These are phyloP conservation scores for Microdochium trichocladiopsis DNA, from an alignment of 2,329 filamentous ascomycete species.

Conservation along the genomic window DNA sequence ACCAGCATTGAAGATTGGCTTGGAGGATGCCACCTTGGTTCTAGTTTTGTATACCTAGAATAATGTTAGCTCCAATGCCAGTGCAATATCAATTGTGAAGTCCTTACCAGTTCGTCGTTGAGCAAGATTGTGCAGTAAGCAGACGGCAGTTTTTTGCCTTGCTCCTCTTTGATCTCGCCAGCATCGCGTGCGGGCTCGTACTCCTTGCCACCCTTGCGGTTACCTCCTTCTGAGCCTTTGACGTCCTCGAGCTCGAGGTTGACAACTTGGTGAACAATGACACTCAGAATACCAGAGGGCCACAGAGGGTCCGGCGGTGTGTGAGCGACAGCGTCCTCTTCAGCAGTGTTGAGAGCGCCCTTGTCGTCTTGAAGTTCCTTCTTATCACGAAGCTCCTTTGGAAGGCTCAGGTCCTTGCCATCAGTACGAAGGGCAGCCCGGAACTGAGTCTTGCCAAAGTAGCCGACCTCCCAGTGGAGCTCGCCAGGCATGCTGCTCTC, in stretches of 20 bases:
- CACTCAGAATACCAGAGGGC: slow-evolving; percentile 81
- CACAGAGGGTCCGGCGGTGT: slow-evolving; percentile 95
- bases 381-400: slow-evolving; percentile 64
- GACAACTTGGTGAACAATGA: slow-evolving; percentile 91
- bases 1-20: slow-evolving; percentile 95
- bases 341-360: slow-evolving; percentile 62
- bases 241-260: slow-evolving; percentile 89
- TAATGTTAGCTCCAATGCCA: slow-evolving; percentile 17
- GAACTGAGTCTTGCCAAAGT: slow-evolving; percentile 87
- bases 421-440: slow-evolving; percentile 78
- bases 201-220: slow-evolving; percentile 68
- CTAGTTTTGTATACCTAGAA: slow-evolving; percentile 75
- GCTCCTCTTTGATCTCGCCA: slow-evolving; percentile 82
- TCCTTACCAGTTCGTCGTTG: slow-evolving; percentile 70
- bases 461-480: slow-evolving; percentile 93
- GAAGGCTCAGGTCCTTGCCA: slow-evolving; percentile 74
- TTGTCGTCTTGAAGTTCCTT: slow-evolving; percentile 83
- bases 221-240: slow-evolving; percentile 70
- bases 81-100: slow-evolving; percentile 1
- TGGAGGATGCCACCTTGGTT: slow-evolving; percentile 85
- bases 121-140: slow-evolving; percentile 89
- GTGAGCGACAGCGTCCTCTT: slow-evolving; percentile 79
- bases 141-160: slow-evolving; percentile 72
- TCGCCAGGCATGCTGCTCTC: slow-evolving; percentile 88
- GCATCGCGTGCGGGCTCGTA: slow-evolving; percentile 82